Evolutionary conservation across 2,329 filamentous ascomycete genomes (phyloP), one percentile per base, ranked within the genome.

Genomic region (Botryotinia convoluta): DNA sequence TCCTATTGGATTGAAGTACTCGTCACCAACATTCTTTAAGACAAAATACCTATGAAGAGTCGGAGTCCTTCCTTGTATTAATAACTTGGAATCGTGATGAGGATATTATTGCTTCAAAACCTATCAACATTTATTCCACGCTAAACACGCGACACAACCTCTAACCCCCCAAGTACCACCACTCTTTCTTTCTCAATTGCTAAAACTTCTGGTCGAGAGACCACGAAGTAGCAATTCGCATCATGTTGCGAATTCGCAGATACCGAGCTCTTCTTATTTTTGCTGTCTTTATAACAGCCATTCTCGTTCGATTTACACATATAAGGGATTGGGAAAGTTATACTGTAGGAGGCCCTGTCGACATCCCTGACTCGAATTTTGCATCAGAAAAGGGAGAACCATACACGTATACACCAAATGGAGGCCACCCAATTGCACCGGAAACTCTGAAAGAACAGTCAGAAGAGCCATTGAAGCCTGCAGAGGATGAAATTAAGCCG

Each of bases 181-280:
- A 57, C 69, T 5, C 45, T 35, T 6, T 44, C 48, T 16, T 51
- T 44, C 26, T 9, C 60, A 71, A 42, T 67, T 65, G 44, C 35
- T 42, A 14, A 29, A 71, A 18, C 44, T 54, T 65, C 69, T 35
- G 69, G 60, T 71, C 48, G 69, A 71, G 63, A 68, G 69, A 63
- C 71, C 70, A 65, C 45, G 60, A 51, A 65, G 35, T 29, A 57
- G 60, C 69, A 51, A 57, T 62, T 65, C 62, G 74, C 76, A 77
- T 78, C 78, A 89, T 91, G 86, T 81, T 88, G 73, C 87, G 90
- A 69, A 85, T 87, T 75, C 83, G 90, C 77, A 85, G 89, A 79
- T 91, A 91, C 79, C 87, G 90, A 74, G 84, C 90, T 73, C 89
- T 91, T 68, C 69, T 78, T 35, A 60, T 75, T 26, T 74, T 79